These are phyloP conservation scores for Ramalina peruviana DNA, from an alignment of 495 filamentous ascomycete genomes.

Conservation along the genomic window DNA sequence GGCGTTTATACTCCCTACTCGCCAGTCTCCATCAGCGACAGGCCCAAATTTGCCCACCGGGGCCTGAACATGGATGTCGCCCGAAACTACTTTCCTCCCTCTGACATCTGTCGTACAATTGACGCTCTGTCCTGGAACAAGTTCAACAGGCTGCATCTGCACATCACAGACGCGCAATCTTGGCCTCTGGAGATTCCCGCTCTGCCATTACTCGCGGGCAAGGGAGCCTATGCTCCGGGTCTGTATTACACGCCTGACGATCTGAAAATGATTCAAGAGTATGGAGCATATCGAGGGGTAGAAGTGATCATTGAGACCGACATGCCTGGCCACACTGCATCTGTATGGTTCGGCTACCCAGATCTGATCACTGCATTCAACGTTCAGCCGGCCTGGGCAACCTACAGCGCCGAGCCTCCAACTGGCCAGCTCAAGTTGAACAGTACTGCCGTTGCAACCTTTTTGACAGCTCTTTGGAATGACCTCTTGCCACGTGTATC, in stretches of 20 bases:
- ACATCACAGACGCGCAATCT: slow-evolving; percentile 69
- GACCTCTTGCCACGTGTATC: slow-evolving; percentile 59
- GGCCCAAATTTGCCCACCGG: slow-evolving; percentile 35
- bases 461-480: slow-evolving; percentile 51
- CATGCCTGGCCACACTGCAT: slow-evolving; percentile 64
- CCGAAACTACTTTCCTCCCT: slow-evolving; percentile 47
- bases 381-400: slow-evolving; percentile 46
- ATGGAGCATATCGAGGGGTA: slow-evolving; percentile 52
- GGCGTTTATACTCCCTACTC: slow-evolving; percentile 10
- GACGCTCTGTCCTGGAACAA: slow-evolving; percentile 64
- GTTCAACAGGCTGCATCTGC: slow-evolving; percentile 64
- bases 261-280: slow-evolving; percentile 48
- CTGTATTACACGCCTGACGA: slow-evolving; percentile 50
- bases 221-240: slow-evolving; percentile 51
- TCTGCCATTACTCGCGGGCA: slow-evolving; percentile 50
- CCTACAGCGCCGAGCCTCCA: slow-evolving; percentile 60
- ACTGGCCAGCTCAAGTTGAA: slow-evolving; percentile 66
- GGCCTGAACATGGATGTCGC: slow-evolving; percentile 63
- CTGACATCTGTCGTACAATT: slow-evolving; percentile 52
- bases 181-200: slow-evolving; percentile 70
- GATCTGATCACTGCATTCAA: slow-evolving; percentile 63
- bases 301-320: slow-evolving; percentile 68
- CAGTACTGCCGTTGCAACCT: slow-evolving; percentile 45
- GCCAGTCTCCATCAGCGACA: slow-evolving; percentile 12
- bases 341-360: slow-evolving; percentile 48